phyloP scores from a whole-genome alignment of 208 protist genomes.

The Trypanosoma rangeli region DNA sequence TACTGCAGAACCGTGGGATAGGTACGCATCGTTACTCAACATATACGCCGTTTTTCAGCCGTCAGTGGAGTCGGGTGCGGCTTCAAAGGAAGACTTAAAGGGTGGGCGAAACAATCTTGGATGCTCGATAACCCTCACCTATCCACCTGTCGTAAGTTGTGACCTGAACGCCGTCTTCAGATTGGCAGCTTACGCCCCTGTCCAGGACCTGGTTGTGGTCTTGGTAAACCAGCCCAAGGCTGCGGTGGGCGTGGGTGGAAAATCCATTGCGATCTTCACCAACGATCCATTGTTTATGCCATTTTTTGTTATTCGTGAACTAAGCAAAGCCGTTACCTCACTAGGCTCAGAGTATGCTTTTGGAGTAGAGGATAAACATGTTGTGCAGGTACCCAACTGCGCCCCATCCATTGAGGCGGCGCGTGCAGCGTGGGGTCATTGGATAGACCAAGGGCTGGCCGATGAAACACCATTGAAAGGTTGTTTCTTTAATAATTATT shows the following conservation, averaged over 20 bases:
- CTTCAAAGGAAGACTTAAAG: not conserved
- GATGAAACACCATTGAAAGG: conserved; percentile 17
- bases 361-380: conserved; percentile 30
- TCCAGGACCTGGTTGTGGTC: conserved; percentile 52
- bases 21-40: conserved; percentile 50
- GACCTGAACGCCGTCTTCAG: conserved; percentile 27
- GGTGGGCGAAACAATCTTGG: conserved; percentile 40
- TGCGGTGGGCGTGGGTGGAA: conserved; percentile 29
- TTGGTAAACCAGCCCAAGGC: conserved; percentile 46
- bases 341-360: conserved; percentile 59
- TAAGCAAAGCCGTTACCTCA: conserved; percentile 53
- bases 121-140: conserved; percentile 39
- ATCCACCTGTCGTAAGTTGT: conserved; percentile 47
- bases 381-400: conserved; percentile 44
- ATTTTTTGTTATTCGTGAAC: conserved; percentile 60
- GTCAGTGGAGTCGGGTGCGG: conserved; percentile 29
- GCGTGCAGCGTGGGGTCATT: conserved; percentile 41
- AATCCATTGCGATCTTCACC: conserved; percentile 49
- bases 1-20: conserved; percentile 50
- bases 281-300: conserved; percentile 49
- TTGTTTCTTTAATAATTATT: conserved; percentile 63
- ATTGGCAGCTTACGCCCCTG: conserved; percentile 32
- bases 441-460: conserved; percentile 13
- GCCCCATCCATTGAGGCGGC: conserved; percentile 15
- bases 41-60: conserved; percentile 63